These are phyloP conservation scores for Magnusiomyces fungicola DNA, from an alignment of 1,139 yeast species.

Conservation along the genomic window DNA sequence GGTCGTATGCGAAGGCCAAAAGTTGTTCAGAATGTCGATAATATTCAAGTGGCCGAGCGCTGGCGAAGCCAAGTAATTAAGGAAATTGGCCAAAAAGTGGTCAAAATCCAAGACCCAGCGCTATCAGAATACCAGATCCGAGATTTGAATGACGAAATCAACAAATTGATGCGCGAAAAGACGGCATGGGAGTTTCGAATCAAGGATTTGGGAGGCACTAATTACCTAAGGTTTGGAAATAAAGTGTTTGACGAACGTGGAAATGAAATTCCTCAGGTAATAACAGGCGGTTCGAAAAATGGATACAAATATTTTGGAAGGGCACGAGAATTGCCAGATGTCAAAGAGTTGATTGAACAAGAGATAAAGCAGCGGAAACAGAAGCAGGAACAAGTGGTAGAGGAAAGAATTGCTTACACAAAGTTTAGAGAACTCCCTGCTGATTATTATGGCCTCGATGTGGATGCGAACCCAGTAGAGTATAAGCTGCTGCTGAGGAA, in stretches of 20 bases:
- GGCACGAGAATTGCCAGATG: conserved; percentile 76
- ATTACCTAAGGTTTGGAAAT: conserved; percentile 36
- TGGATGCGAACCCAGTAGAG: conserved; percentile 26
- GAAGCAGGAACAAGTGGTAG: conserved; percentile 19
- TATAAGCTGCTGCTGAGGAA: conserved; percentile 17
- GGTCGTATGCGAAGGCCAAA: conserved; percentile 46
- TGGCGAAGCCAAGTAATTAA: conserved; percentile 61
- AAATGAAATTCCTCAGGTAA: conserved; percentile 22
- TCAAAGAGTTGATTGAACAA: conserved; percentile 42
- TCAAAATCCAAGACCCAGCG: conserved; percentile 57
- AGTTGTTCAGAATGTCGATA: conserved; percentile 46
- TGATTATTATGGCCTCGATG: conserved; percentile 44
- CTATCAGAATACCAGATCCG: conserved; percentile 56
- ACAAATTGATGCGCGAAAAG: conserved; percentile 59
- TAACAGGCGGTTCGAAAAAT: conserved; percentile 21
- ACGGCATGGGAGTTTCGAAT: conserved; percentile 75
- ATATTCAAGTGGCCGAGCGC: conserved; percentile 62
- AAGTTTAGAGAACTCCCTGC: conserved; percentile 28
- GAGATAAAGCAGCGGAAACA: conserved; percentile 24
- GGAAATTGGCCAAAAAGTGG: conserved; percentile 56
- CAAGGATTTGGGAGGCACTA: conserved; percentile 62
- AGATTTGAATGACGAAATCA: conserved; percentile 70
- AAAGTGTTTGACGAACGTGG: conserved; percentile 27
- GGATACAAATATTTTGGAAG: conserved; percentile 77
- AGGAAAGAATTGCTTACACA: conserved; percentile 22